Conservation (phyloP, 129 eudicot genomes). For the Flaveria brownii region DNA sequence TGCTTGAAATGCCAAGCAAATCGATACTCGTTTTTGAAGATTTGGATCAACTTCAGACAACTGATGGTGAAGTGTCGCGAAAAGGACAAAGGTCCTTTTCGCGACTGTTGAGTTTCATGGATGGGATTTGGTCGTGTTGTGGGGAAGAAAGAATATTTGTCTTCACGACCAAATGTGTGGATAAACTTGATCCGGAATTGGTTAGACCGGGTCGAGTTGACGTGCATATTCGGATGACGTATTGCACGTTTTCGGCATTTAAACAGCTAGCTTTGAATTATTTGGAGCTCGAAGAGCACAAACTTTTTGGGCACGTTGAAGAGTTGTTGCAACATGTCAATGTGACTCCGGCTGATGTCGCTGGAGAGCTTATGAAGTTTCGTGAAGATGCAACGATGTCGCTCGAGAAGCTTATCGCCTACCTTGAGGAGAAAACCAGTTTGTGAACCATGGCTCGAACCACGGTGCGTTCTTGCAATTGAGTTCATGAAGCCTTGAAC, state of each 20-base stretch:
- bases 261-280: constrained; percentile 44
- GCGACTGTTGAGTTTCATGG: constrained; percentile 48
- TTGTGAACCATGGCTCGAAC: constrained; percentile 15
- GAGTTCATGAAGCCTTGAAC: constrained; percentile 5
- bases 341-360: constrained; percentile 47
- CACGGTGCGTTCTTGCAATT: not conserved
- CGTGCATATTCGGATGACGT: constrained; percentile 45
- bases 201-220: constrained; percentile 48
- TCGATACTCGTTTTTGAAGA: constrained; percentile 52
- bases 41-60: constrained; percentile 33
- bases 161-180: constrained; percentile 52
- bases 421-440: constrained; percentile 30
- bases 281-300: constrained; percentile 39
- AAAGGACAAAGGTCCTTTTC: constrained; percentile 20
- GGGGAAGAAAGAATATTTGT: constrained; percentile 49
- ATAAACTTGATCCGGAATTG: constrained; percentile 41
- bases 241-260: constrained; percentile 45
- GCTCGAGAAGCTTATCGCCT: constrained; percentile 34
- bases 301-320: constrained; percentile 24
- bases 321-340: constrained; percentile 33
- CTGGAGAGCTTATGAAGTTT: constrained; percentile 50
- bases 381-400: constrained; percentile 27
- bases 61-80: not conserved
- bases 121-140: constrained; percentile 57
- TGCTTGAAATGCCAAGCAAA: constrained; percentile 41